Base-by-base conservation (phyloP, 1,284 basidiomycete genomes). In the Sporisorium reilianum region DNA sequence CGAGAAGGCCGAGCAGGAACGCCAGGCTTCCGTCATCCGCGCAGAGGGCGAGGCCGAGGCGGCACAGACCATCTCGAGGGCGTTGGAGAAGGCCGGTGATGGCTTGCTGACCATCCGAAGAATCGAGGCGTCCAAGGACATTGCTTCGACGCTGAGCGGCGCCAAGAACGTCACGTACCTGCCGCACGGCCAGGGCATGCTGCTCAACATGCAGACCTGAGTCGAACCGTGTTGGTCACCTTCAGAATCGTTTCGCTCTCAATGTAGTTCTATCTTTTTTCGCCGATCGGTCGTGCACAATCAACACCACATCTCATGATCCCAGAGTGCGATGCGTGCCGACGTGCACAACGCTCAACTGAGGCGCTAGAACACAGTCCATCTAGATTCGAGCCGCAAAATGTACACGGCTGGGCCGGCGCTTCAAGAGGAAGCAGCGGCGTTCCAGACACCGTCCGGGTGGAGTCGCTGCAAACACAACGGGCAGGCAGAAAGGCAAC, bases 31-130 rank as follows among this genome's bases (percentile, higher is more conserved):
- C 7, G 95, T 99, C 73, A 97, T 99, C 74, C 91, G 97, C 61
- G 95, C 97, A 2, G 96, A 99, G 86, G 97, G 97, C 68, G 96
- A 99, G 87, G 96, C 96, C 5, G 95, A 99, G 87, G 97, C 96
- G 10, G 82, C 82, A 14, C 57, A 74, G 57, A 95, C 94, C 63
- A 97, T 99, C 83, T 96, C 94, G 16, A 89, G 88, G 69, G 94
- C 97, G n/a, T 86, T 97, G 83, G 92, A 93, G 82, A 93, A 92
- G 87, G 95, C 95, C 3, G 97, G 96, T 20, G 95, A 97, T 82
- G 96, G 94, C 40, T 94, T 98, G 86, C 90, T 99, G 60, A 92
- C 94, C 68, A 91, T 99, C 85, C 89, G 95, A 80, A 94, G 95
- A 87, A 99, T 99, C 81, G 97, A 99, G 87, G 94, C 97, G 44